These are phyloP conservation scores for Geotrichum klebahnii DNA, from an alignment of 1,139 yeast species.

Conservation along the genomic window DNA sequence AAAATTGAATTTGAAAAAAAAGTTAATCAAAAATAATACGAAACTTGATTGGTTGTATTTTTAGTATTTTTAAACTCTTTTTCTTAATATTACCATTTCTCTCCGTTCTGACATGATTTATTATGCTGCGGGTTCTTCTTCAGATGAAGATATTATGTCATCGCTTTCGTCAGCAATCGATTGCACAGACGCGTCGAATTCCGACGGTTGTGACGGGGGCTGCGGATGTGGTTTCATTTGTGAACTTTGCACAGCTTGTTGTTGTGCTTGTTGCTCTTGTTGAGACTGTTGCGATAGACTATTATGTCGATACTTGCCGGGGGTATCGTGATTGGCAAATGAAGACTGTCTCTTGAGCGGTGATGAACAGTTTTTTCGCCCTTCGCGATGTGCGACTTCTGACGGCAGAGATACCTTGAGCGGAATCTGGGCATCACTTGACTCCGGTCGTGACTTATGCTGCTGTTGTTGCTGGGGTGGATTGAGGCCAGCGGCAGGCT, in stretches of 20 bases:
- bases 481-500: constrained; percentile 1
- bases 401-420: constrained; percentile 23
- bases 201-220: no score
- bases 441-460: constrained; percentile 1
- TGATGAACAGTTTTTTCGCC: constrained; percentile 21
- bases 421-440: neutral
- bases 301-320: neutral
- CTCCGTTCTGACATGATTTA: no score
- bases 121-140: neutral
- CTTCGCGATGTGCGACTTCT: constrained; percentile 24
- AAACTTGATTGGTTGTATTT: no score
- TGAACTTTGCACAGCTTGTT: no score
- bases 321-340: neutral
- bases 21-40: no score
- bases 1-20: no score
- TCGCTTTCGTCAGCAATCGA: neutral
- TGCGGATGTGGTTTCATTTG: no score
- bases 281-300: neutral
- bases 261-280: constrained; percentile 1
- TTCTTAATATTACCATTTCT: no score
- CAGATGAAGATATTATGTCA: neutral
- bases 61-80: no score
- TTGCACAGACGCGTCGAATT: no score
- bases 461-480: constrained; percentile 3
- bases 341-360: constrained; percentile 15